Evolutionary conservation across 371 early-diverging fungal genomes (phyloP).

Genomic region (Syncephalastrum sp.): DNA sequence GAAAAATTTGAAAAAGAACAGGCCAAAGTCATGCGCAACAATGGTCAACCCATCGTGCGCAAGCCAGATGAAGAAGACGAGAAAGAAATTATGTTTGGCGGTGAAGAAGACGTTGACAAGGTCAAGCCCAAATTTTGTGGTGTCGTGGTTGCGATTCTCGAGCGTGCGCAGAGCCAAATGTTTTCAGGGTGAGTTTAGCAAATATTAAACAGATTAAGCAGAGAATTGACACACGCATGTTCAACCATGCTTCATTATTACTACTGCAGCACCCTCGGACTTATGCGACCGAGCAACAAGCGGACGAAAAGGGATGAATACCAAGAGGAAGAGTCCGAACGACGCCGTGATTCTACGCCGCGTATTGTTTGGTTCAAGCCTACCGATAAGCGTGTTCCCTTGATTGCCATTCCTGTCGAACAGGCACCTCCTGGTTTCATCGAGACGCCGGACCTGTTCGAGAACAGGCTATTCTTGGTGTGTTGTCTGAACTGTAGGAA

Average conservation of each 20-base stretch:
- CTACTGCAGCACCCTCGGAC: slow-evolving; percentile 41
- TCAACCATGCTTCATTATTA: slow-evolving; percentile 5
- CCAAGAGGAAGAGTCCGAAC: slow-evolving; percentile 22
- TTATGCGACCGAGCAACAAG: slow-evolving; percentile 57
- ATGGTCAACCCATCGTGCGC: slow-evolving; percentile 39
- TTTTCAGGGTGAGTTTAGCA: slow-evolving; percentile 48
- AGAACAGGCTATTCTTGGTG: slow-evolving; percentile 54
- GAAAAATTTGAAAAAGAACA: slow-evolving; percentile 57
- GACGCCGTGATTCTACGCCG: slow-evolving; percentile 19
- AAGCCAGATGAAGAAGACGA: slow-evolving; percentile 55
- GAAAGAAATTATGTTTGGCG: slow-evolving; percentile 51
- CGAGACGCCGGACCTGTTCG: slow-evolving; percentile 55
- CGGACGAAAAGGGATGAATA: slow-evolving; percentile 31
- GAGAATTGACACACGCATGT: slow-evolving; percentile 1
- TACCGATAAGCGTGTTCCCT: slow-evolving; percentile 76
- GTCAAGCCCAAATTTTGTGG: slow-evolving; percentile 61
- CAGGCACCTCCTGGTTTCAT: slow-evolving; percentile 69
- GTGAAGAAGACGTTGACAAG: slow-evolving; percentile 52
- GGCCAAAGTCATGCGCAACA: slow-evolving; percentile 42
- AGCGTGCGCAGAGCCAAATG: slow-evolving; percentile 57
- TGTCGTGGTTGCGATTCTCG: slow-evolving; percentile 64
- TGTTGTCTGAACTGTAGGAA: slow-evolving; percentile 8
- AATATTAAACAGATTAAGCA: background rate
- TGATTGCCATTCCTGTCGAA: slow-evolving; percentile 71
- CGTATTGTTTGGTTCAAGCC: slow-evolving; percentile 86